phyloP scores from a whole-genome alignment of 2,329 filamentous ascomycete genomes.

The Byssothecium circinans region DNA sequence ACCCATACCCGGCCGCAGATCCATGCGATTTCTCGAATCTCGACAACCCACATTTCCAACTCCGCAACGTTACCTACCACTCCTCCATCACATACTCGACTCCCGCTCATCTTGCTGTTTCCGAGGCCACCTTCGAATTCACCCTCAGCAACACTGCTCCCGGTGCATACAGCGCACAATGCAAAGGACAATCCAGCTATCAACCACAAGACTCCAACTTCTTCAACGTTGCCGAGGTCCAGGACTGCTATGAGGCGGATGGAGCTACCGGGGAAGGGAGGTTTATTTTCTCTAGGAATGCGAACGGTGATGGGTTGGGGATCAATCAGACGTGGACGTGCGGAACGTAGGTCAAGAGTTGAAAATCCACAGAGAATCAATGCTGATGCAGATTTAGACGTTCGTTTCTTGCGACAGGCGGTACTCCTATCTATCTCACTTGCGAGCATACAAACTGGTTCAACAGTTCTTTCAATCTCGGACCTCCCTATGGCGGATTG shows the following conservation, averaged over 20 bases:
- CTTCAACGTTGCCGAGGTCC: no score
- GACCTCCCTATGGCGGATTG: no score
- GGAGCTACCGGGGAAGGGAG: no score
- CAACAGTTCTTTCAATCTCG: not conserved
- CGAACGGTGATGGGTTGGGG: not conserved
- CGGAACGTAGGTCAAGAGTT: slow-evolving; percentile 1
- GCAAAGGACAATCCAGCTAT: no score
- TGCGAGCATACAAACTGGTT: no score
- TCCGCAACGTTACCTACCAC: slow-evolving; percentile 2
- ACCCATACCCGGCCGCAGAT: not conserved
- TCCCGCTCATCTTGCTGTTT: slow-evolving; percentile 12
- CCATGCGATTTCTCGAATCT: not conserved
- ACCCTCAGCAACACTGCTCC: slow-evolving; percentile 9
- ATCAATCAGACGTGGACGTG: slow-evolving; percentile 14
- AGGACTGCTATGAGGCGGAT: no score
- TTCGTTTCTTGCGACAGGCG: not conserved
- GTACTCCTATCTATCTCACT: no score
- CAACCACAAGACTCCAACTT: no score
- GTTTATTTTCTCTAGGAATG: slow-evolving; percentile 6
- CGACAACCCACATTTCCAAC: not conserved
- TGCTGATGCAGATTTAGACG: not conserved
- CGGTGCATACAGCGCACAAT: no score
- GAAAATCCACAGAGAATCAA: not conserved
- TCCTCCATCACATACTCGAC: slow-evolving; percentile 11
- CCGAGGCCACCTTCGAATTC: slow-evolving; percentile 9